Percentiles rank a stretch among this genome's conserved stretches.
Conservation (phyloP, 148 eudicot genomes). For the Limonium bicolor region DNA sequence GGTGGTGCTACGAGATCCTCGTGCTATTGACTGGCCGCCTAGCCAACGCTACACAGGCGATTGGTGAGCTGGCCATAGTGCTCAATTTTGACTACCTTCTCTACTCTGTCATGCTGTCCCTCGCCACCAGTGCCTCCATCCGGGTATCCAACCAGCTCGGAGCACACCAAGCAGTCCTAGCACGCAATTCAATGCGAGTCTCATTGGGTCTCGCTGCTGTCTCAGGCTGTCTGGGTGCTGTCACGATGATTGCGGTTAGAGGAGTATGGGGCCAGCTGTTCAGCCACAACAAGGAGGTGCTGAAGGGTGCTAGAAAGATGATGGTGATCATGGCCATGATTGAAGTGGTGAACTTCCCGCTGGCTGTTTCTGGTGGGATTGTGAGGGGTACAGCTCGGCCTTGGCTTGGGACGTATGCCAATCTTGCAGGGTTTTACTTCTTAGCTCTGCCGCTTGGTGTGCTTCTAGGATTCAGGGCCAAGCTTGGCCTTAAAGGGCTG, state of each 20-base stretch:
- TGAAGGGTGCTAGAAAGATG: slow-evolving; percentile 38
- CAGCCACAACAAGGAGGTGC: slow-evolving; percentile 34
- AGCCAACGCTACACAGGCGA: slow-evolving; percentile 34
- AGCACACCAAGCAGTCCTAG: slow-evolving; percentile 25
- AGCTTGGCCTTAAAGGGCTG: slow-evolving; percentile 43
- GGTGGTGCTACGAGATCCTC: slow-evolving; percentile 77
- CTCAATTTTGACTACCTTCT: slow-evolving; percentile 64
- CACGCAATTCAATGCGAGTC: slow-evolving; percentile 30
- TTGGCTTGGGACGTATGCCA: slow-evolving; percentile 48
- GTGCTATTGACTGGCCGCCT: slow-evolving; percentile 54
- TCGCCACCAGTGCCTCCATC: slow-evolving; percentile 51
- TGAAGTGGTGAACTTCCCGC: slow-evolving; percentile 52
- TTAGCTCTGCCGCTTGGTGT: slow-evolving; percentile 52
- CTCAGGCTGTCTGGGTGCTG: slow-evolving; percentile 26
- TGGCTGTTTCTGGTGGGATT: slow-evolving; percentile 51
- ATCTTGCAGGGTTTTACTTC: slow-evolving; percentile 54
- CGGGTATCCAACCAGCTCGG: slow-evolving; percentile 70
- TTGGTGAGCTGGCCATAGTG: slow-evolving; percentile 55
- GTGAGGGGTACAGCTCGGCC: slow-evolving; percentile 71
- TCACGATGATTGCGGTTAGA: slow-evolving; percentile 25
- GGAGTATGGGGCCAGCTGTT: slow-evolving; percentile 44
- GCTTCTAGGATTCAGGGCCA: slow-evolving; percentile 32
- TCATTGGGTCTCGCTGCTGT: slow-evolving; percentile 21
- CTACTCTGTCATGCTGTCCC: slow-evolving; percentile 55
- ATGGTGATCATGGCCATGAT: slow-evolving; percentile 47